Evolutionary conservation across 305 asterid species (phyloP).

Genomic region (Solanum hybrid): DNA sequence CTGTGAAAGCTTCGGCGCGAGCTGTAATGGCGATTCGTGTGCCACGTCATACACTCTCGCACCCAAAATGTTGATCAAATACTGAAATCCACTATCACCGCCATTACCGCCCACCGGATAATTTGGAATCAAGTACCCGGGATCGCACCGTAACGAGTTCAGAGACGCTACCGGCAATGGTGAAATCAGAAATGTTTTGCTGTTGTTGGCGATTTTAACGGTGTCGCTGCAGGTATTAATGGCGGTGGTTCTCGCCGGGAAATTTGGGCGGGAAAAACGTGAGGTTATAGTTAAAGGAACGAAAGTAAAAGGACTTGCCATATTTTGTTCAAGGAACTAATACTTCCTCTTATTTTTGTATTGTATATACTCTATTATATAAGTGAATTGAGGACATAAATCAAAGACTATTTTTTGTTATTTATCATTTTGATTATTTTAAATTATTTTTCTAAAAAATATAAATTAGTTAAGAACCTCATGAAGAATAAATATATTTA

Average conservation of each 20-base stretch:
- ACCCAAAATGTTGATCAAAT: slow-evolving; percentile 56
- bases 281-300: slow-evolving; percentile 10
- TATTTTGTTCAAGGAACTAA: too few relatives aligned
- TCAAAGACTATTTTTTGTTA: too few relatives aligned
- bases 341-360: too few relatives aligned
- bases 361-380: too few relatives aligned
- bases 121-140: slow-evolving; percentile 53
- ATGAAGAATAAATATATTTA: too few relatives aligned
- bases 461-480: too few relatives aligned
- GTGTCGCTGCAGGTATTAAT: slow-evolving; percentile 1
- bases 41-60: slow-evolving; percentile 88
- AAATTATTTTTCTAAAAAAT: too few relatives aligned
- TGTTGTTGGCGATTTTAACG: neutral
- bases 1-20: slow-evolving; percentile 57
- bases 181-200: neutral
- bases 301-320: slow-evolving; percentile 38
- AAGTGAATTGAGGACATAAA: too few relatives aligned
- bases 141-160: slow-evolving; percentile 45
- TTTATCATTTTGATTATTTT: too few relatives aligned
- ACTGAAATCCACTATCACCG: slow-evolving; percentile 39
- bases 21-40: slow-evolving; percentile 68
- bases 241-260: slow-evolving; percentile 2
- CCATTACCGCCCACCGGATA: slow-evolving; percentile 5
- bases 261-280: slow-evolving; percentile 19
- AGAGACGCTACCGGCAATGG: slow-evolving; percentile 32